Percentiles rank a stretch among this genome's conserved stretches.
Evolutionary conservation across 2,329 filamentous ascomycete species (phyloP).

Genomic region (Pseudogymnoascus verrucosus): DNA sequence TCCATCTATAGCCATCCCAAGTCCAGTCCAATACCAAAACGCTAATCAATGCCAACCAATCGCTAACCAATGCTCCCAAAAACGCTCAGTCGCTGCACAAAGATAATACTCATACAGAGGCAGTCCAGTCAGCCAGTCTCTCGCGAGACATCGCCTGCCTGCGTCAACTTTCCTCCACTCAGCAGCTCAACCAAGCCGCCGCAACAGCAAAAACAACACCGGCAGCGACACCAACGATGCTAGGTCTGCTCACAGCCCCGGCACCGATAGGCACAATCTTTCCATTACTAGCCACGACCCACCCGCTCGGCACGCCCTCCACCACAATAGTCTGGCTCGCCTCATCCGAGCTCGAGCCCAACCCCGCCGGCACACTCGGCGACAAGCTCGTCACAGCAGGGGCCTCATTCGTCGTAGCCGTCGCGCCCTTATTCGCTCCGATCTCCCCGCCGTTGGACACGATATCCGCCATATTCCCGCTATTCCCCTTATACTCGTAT

Average conservation of each 20-base stretch:
- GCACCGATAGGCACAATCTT: slow-evolving; percentile 69
- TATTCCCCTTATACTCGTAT: slow-evolving; percentile 74
- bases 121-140: not conserved
- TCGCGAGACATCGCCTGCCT: not conserved
- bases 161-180: not conserved
- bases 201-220: not conserved
- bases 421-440: slow-evolving; percentile 57
- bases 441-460: slow-evolving; percentile 68
- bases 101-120: not conserved
- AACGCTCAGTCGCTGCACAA: not conserved
- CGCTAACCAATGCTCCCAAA: slow-evolving; percentile 2
- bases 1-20: not conserved
- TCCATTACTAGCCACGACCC: slow-evolving; percentile 70
- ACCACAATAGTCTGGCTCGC: slow-evolving; percentile 33
- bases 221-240: not conserved
- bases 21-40: not conserved
- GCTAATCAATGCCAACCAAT: slow-evolving; percentile 1
- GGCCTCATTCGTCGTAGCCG: slow-evolving; percentile 44
- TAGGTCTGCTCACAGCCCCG: slow-evolving; percentile 56
- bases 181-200: not conserved
- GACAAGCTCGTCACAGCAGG: slow-evolving; percentile 54
- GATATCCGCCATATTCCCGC: slow-evolving; percentile 77
- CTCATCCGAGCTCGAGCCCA: slow-evolving; percentile 48
- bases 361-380: slow-evolving; percentile 61
- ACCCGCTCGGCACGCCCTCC: slow-evolving; percentile 64